Base-by-base conservation (phyloP, 768 basidiomycete genomes). In the Pleurotus tuber-regium region DNA sequence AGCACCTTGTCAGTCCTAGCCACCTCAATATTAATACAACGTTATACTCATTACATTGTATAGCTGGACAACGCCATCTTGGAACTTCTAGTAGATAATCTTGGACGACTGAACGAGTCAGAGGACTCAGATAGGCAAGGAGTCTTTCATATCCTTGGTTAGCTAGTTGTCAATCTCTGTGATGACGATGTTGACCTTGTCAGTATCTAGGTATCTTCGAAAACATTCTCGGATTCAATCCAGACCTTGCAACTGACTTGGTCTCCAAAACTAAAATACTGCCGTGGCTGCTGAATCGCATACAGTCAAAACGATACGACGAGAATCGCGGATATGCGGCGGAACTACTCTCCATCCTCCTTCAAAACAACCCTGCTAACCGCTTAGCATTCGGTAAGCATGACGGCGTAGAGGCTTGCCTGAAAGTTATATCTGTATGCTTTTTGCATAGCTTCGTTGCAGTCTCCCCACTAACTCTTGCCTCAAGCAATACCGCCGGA, bases 271-370 rank as follows among this genome's bases (percentile, higher is more conserved):
- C 95, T 1, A 80, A 75, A 23, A 72, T 97, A 25, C 61, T 98
- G 51, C 62, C 75, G 8, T 98, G 91, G 91, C 67, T 98, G 12
- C 70, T 98, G 48, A 75, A 80, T 29, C 83, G 95, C 16, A 78
- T 96, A 35, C 80, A 82, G 61, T 70, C 75, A 8, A 87, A 87
- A 61, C 74, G 66, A 4, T 88, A 92, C 54, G 90, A 95, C 51
- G 92, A 94, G 63, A 99, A 98, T 63, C 83, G 92, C 41, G 81
- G 88, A 53, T 99, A 99, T 61, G 86, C 95, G 5, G 92, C 92
- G 39, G 96, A 99, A 67, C 67, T 98, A 12, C 74, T 98, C n/a
- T 87, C 93, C 14, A 94, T 99, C 52, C 68, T 98, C 1, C 72
- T 97, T 25, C 93, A 96, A 65, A 78, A 83, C 55, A 86, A 84